Base-by-base conservation (phyloP, 345 rosid genomes). In the Melaleuca quinquenervia region DNA sequence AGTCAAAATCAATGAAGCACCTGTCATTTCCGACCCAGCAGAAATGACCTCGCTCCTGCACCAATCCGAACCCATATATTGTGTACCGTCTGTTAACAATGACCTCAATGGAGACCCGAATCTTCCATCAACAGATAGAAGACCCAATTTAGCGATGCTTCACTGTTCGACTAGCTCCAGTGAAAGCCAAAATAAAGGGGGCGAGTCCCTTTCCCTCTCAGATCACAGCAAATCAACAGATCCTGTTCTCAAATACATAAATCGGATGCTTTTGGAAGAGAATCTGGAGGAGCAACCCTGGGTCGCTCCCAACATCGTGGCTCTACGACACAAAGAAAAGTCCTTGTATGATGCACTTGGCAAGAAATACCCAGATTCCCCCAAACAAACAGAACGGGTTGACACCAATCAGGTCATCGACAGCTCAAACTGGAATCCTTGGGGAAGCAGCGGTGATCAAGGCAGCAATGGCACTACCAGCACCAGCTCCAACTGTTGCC, bases 241-340 rank as follows among this genome's bases (percentile, higher is more conserved):
- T n/a, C 84, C 93, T 2, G 90, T 94, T 50, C 92, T 94, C 87
- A 92, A 86, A 87, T 94, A 92, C 88, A 91, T 95, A 27, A 91
- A 88, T 82, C 93, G 92, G 93, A 84, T 94, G 85, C 96, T 93
- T 26, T 89, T 95, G 98, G 98, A 95, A 87, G 96, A 94, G 90
- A 90, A 90, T 88, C 85, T 92, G 89, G 93, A 89, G 27, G 93
- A 89, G 86, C 91, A 91, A 54, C 95, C 96, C 5, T 87, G 91
- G 82, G 89, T 91, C 88, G 87, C 89, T 36, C 90, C 91, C 54
- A 94, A 94, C 45, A 88, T 95, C 0, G 86, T 91, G 84, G 96
- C 94, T 70, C 88, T 95, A 82, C 91, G 87, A 87, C 92, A 91
- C 83, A 93, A 91, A 0, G 96, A 94, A 91, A 91, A 90, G 84